Evolutionary conservation across 805 yeast species (phyloP), one percentile per base, ranked within the genome.

Genomic region (Geotrichum ghanense): DNA sequence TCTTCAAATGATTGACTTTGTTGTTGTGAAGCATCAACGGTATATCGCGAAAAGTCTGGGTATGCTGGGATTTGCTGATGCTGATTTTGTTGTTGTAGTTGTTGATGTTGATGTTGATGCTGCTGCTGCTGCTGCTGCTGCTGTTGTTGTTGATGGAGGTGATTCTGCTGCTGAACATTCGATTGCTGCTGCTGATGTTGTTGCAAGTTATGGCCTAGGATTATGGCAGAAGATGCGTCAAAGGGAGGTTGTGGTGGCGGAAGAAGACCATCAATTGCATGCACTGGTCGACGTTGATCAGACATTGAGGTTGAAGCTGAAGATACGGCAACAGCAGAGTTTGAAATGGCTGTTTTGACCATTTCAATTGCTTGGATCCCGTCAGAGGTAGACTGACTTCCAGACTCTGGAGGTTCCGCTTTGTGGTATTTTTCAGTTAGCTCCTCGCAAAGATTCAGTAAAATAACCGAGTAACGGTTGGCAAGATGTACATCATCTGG

Each of bases 401-500:
- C 37, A 6, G 12, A 19, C 10, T 31, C 19, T n/a, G 7, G 19
- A n/a, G 37, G 37, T 12, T 31, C 37, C 5, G 37, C 37, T 12
- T 31, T 31, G 37, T 31, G 37, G 17, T 31, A 31, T 19, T 31
- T 31, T 31, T 31, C 37, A 20, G 25, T 21, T n/a, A 39, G 16
- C 9, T 39, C 42, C 14, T 37, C 46, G 51, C 87, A 83, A 40
- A 86, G 67, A 55, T 79, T 84, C 78, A 83, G 73, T 55, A 86
- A 64, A 57, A 58, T 56, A 1, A 56, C 48, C 14, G 60, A 59
- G 39, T 86, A 86, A 43, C 94, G 67, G 0, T 85, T 78, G 60
- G 94, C 82, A 25, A 88, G 67, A 65, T 88, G 96, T 35, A 88
- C 67, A 52, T 86, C 94, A 64, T 88, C 96, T 0, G 95, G 95